Evolutionary conservation across 768 basidiomycete genomes (phyloP).

Genomic region (Holtermanniella nyarrowii): DNA sequence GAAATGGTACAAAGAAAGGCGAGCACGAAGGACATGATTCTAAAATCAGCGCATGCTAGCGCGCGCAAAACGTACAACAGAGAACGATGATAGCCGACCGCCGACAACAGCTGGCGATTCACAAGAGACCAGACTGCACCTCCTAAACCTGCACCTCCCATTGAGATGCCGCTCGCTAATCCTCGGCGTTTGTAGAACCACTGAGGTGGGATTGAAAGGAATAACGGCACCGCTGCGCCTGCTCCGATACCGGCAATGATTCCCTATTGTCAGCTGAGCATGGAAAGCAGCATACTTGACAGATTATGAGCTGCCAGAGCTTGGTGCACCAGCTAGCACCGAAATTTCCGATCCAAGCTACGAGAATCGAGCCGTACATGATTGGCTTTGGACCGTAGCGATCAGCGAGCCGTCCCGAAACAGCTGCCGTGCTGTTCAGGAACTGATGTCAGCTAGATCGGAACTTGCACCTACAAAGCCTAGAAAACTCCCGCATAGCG

Average conservation of each 20-base stretch:
- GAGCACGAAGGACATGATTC: slow-evolving; percentile 21
- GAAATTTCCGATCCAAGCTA: slow-evolving; percentile 17
- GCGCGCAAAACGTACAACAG: slow-evolving; percentile 16
- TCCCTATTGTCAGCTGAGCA: slow-evolving; percentile 5
- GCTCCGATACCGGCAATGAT: slow-evolving; percentile 16
- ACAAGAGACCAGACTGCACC: slow-evolving; percentile 22
- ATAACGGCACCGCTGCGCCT: slow-evolving; percentile 22
- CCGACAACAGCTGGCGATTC: slow-evolving; percentile 19
- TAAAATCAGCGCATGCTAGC: not conserved
- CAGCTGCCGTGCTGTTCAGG: slow-evolving; percentile 13
- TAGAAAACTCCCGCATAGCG: not conserved
- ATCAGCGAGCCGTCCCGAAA: slow-evolving; percentile 21
- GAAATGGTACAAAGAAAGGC: slow-evolving; percentile 8
- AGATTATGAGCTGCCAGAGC: slow-evolving; percentile 18
- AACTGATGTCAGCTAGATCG: slow-evolving; percentile 1
- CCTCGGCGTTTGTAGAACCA: slow-evolving; percentile 33
- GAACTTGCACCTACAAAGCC: slow-evolving; percentile 4
- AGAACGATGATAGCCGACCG: slow-evolving; percentile 23
- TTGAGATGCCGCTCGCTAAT: slow-evolving; percentile 27
- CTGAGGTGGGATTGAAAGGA: slow-evolving; percentile 34
- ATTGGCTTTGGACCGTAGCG: slow-evolving; percentile 24
- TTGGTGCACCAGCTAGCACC: slow-evolving; percentile 11
- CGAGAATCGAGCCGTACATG: slow-evolving; percentile 7
- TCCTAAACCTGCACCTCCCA: slow-evolving; percentile 28
- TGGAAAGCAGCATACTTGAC: slow-evolving; percentile 9